Evolutionary conservation across 768 basidiomycete genomes (phyloP), one percentile per base, ranked within the genome.

Genomic region (Phylloporus arenicola): DNA sequence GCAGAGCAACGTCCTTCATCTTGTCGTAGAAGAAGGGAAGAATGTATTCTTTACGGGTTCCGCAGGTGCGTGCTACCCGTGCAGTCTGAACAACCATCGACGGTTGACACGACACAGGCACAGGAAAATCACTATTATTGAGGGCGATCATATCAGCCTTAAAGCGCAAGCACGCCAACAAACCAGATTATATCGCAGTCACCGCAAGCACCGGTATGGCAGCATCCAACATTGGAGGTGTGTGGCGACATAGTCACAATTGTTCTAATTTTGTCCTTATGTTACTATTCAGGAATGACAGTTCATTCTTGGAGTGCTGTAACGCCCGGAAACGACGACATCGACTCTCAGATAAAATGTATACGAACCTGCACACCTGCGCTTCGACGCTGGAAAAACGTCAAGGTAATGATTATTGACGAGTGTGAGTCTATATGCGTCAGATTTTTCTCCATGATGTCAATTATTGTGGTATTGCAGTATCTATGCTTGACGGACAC

Each of bases 401-500:
- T 76, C 2, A 74, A 77, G 55, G 77, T 81, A 2, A 72, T 86
- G 45, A 74, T 87, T 51, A 76, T 86, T 22, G 84, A 86, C 55
- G 83, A 86, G 67, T 74, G 83, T 81, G 46, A 51, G 73, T 58
- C 10, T 10, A 3, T 24, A 14, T 14, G 25, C 17, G 25, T 13
- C n/a, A 22, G 1, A 2, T 2, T 17, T 17, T 2, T 1, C 8
- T 37, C 1, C 17, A 2, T 11, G 13, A 12, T n/a, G 37, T 14
- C 16, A 1, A 49, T 2, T 4, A 9, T 43, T 2, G 22, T 20
- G 34, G 4, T 19, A 24, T 24, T 41, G 3, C 39, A 86, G 83
- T 84, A 1, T 86, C 85, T 1, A 86, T 86, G 85, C 74, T 87
- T 13, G 82, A 86, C 57, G 84, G 77, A 1, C 63, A 73, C 17